phyloP scores from a whole-genome alignment of 352 stramenopile species.

The Thraustotheca clavata region DNA sequence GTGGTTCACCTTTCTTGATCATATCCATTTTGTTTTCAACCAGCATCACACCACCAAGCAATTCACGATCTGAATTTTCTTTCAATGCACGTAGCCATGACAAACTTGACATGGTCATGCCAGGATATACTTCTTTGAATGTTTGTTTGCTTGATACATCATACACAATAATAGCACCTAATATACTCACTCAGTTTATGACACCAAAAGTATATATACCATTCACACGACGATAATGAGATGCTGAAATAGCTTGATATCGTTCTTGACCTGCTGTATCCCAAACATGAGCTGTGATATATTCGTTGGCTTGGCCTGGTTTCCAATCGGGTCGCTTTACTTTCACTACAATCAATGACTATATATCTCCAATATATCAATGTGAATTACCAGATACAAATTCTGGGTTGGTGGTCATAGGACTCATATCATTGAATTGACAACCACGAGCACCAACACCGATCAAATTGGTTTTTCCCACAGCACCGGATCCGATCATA shows the following conservation, averaged over 20 bases:
- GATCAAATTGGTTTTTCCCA: conserved; percentile 61
- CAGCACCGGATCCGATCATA: conserved; percentile 45
- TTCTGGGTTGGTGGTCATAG: conserved; percentile 45
- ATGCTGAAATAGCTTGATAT: conserved; percentile 65
- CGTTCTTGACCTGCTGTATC: conserved; percentile 61
- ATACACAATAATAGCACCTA: conserved; percentile 59
- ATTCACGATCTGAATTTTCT: conserved; percentile 42
- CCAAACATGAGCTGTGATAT: conserved; percentile 59
- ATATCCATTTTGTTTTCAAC: conserved; percentile 71
- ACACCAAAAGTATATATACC: conserved; percentile 23
- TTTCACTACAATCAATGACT: conserved; percentile 33
- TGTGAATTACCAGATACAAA: conserved; percentile 48
- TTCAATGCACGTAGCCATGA: conserved; percentile 58
- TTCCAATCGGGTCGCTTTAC: conserved; percentile 59
- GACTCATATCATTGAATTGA: conserved; percentile 46
- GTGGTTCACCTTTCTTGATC: conserved; percentile 24
- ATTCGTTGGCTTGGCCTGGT: conserved; percentile 53
- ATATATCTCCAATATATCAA: background rate
- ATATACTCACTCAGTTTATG: background rate
- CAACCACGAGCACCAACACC: conserved; percentile 42
- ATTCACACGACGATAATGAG: conserved; percentile 54
- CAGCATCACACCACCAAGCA: conserved; percentile 53
- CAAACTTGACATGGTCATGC: conserved; percentile 31
- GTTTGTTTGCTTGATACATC: conserved; percentile 51
- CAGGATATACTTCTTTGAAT: conserved; percentile 57